Base-by-base conservation (phyloP, 768 basidiomycete species). In the Gymnopilus dilepis region DNA sequence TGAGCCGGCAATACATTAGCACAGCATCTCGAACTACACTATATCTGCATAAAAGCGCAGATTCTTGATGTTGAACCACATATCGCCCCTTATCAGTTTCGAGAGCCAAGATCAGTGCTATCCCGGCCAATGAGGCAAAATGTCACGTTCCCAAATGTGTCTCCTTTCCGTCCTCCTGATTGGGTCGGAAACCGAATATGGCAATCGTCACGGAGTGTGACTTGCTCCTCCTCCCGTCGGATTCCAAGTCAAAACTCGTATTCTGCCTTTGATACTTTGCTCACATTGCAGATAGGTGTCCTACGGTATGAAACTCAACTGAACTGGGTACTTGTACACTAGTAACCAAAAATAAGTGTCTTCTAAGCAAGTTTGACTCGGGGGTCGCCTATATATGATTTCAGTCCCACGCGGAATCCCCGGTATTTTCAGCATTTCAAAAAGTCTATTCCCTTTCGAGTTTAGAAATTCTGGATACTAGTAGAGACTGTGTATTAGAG, bases 131-230 rank as follows among this genome's bases (percentile, higher is more conserved):
- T 63, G 62, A 63, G 59, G 50, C 59, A 60, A 24, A 52, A 34
- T 53, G 59, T 60, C 59, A 60, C 59, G 50, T 52, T 19, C 8
- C 59, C 30, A 24, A 60, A 52, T 60, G 7, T 28, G 38, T 28
- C 45, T 15, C 24, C 31, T 40, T 12, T 55, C 53, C 28, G 17
- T 55, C 12, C 22, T 55, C 38, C 53, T 34, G 3, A 37, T 38
- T 6, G 6, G 26, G 5, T 19, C 21, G 21, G 13, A n/a, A 4
- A 6, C 26, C 54, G 4, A 41, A 56, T 34, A 58, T 7, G 31
- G 54, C 80, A 81, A 61, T 45, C 22, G 9, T 34, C 6, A 34
- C 33, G 6, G 6, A 12, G 33, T 34, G 33, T 34, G 33, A 34
- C 33, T 6, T 34, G 6, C 33, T 34, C 33, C 33, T 34, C 33